Conservation (phyloP, 2,329 filamentous ascomycete species). For the Botrytis fragariae region DNA sequence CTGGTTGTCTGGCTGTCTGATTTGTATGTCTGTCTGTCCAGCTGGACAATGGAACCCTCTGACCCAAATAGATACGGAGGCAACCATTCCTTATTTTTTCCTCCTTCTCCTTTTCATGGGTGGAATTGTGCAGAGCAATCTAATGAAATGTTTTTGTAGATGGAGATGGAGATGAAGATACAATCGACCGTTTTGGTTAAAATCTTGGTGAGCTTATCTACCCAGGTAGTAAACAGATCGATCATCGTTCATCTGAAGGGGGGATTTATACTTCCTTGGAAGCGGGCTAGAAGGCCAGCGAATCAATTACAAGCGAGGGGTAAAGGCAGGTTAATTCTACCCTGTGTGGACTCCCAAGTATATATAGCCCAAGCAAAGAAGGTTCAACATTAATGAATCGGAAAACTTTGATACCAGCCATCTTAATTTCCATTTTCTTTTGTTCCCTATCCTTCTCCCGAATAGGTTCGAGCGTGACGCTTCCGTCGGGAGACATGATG, state of each 20-base stretch:
- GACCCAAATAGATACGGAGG: neutral
- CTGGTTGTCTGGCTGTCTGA: neutral
- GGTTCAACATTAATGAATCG: neutral
- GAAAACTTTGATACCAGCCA: slow-evolving; percentile 6
- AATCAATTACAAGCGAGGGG: neutral
- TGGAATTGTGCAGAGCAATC: neutral
- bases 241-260: neutral
- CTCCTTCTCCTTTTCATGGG: neutral
- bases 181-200: neutral
- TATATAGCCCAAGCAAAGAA: neutral
- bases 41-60: neutral
- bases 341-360: neutral
- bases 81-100: neutral
- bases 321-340: neutral
- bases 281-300: neutral
- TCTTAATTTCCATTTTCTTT: neutral
- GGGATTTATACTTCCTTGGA: neutral
- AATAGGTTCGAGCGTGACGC: slow-evolving; percentile 3
- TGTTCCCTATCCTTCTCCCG: neutral
- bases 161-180: neutral
- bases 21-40: neutral
- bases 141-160: neutral
- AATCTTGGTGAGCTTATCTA: neutral
- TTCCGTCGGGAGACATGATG: slow-evolving; percentile 1
- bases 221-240: neutral